Percentiles rank a stretch among this genome's conserved stretches.
Evolutionary conservation across 2,329 filamentous ascomycete genomes (phyloP).

Genomic region (Alternaria panax): DNA sequence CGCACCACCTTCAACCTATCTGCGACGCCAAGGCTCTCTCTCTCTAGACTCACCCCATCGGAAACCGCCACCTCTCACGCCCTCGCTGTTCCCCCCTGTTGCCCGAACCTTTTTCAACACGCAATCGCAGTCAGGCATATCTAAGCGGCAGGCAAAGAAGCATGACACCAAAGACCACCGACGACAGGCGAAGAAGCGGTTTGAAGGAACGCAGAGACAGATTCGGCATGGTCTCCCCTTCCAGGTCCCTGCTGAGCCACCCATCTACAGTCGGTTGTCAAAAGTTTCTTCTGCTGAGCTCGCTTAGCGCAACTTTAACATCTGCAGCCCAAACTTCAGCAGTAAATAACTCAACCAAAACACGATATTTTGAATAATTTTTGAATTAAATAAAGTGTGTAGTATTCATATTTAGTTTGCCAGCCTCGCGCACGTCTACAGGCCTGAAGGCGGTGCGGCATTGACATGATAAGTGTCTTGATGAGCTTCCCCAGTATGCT

Average conservation of each 20-base stretch:
- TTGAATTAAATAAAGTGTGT: too few relatives aligned
- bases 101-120: background rate
- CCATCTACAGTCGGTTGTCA: too few relatives aligned
- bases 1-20: background rate
- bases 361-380: too few relatives aligned
- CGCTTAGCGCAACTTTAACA: too few relatives aligned
- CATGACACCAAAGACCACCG: constrained; percentile 1
- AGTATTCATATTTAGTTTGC: too few relatives aligned
- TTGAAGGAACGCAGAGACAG: constrained; percentile 2
- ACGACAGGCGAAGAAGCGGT: background rate
- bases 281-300: too few relatives aligned
- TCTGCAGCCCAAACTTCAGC: too few relatives aligned
- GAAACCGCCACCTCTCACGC: background rate
- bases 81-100: background rate
- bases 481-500: too few relatives aligned
- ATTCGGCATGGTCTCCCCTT: constrained; percentile 1
- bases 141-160: constrained; percentile 2
- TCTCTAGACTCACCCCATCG: background rate
- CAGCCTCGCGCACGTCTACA: too few relatives aligned
- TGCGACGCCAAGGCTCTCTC: background rate
- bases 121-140: constrained; percentile 1
- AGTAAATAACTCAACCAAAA: too few relatives aligned
- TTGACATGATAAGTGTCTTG: too few relatives aligned
- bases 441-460: too few relatives aligned
- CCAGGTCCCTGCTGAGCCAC: constrained; percentile 3